Evolutionary conservation across 2,329 filamentous ascomycete genomes (phyloP).

Genomic region (Thermoascus crustaceus): DNA sequence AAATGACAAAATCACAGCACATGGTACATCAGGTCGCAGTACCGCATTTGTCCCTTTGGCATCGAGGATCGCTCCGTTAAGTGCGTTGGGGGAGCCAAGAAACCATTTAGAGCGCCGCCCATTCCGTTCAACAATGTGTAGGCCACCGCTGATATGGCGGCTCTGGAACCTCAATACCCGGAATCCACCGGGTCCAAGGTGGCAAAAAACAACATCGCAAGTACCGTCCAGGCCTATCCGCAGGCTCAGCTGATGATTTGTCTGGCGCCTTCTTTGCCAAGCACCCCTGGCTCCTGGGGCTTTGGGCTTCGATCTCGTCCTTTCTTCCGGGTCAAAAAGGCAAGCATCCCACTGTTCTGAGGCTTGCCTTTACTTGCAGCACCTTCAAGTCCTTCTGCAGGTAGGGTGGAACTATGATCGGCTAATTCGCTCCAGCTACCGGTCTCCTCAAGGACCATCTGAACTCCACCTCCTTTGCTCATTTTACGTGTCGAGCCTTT

Average conservation of each 20-base stretch:
- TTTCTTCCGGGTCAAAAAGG: slow-evolving; percentile 83
- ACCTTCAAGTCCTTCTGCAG: slow-evolving; percentile 51
- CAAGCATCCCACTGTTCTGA: slow-evolving; percentile 67
- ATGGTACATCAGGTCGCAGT: too few relatives aligned
- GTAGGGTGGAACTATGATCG: slow-evolving; percentile 69
- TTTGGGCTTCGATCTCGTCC: slow-evolving; percentile 87
- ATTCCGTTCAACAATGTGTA: too few relatives aligned
- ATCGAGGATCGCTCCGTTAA: too few relatives aligned
- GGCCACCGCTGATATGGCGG: too few relatives aligned
- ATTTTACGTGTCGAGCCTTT: slow-evolving; percentile 60
- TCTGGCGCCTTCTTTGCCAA: slow-evolving; percentile 90
- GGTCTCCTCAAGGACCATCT: slow-evolving; percentile 81
- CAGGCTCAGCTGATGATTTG: slow-evolving; percentile 59
- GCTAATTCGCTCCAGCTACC: slow-evolving; percentile 89
- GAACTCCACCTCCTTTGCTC: slow-evolving; percentile 74
- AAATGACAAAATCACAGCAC: too few relatives aligned
- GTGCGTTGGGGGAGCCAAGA: too few relatives aligned
- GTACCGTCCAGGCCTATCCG: background rate
- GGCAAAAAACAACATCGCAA: background rate
- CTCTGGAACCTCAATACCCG: too few relatives aligned
- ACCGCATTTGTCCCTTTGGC: too few relatives aligned
- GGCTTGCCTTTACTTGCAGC: slow-evolving; percentile 38
- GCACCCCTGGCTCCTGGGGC: slow-evolving; percentile 82
- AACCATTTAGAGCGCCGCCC: too few relatives aligned
- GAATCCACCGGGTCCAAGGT: too few relatives aligned